A percentile compares a stretch with the other conserved stretches of the same genome.
Conservation (phyloP, 768 basidiomycete genomes). For the Lactifluus volemus region DNA sequence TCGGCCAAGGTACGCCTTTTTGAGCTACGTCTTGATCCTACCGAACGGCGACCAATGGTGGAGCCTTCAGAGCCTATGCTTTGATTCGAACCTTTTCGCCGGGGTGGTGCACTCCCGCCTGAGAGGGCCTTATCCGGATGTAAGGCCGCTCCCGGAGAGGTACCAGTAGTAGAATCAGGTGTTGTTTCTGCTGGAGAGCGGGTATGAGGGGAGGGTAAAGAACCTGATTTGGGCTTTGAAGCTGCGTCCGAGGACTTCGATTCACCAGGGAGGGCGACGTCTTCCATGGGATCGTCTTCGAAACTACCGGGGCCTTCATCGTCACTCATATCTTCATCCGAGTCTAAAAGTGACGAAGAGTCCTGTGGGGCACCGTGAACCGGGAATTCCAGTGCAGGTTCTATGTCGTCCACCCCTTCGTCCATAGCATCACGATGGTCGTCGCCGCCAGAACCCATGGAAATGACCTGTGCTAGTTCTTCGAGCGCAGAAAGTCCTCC, state of each 20-base stretch:
- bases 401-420: conserved; percentile 49
- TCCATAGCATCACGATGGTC: conserved; percentile 49
- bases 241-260: conserved; percentile 23
- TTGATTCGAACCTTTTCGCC: conserved; percentile 9
- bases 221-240: conserved; percentile 3
- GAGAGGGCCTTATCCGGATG: neutral
- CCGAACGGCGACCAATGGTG: conserved; percentile 27
- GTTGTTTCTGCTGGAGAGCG: conserved; percentile 14
- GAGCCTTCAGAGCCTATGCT: conserved; percentile 18
- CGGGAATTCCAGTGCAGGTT: conserved; percentile 61
- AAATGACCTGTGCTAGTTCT: conserved; percentile 78
- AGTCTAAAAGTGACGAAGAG: conserved; percentile 45
- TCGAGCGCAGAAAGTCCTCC: conserved; percentile 84
- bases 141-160: neutral
- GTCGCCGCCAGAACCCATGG: conserved; percentile 48
- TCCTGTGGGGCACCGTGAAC: conserved; percentile 45
- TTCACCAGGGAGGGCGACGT: conserved; percentile 70
- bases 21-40: conserved; percentile 48
- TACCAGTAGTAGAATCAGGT: neutral
- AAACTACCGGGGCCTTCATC: conserved; percentile 63
- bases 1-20: conserved; percentile 35
- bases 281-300: conserved; percentile 76
- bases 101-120: conserved; percentile 6
- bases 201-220: conserved; percentile 4
- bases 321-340: conserved; percentile 71